Conservation (phyloP, 371 early-diverging fungal genomes). For the Mortierella polycephala region DNA sequence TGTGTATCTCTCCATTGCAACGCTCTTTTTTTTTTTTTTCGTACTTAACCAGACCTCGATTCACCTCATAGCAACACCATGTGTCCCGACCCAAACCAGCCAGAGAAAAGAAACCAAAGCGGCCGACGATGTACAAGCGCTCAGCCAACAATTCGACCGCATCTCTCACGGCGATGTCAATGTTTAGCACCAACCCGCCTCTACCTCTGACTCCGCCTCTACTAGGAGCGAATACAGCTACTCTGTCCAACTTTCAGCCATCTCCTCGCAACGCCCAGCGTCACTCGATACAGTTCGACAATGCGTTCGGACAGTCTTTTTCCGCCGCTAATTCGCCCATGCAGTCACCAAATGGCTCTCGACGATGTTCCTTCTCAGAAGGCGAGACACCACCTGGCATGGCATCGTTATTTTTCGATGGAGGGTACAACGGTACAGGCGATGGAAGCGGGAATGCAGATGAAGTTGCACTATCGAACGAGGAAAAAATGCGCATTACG, state of each 20-base stretch:
- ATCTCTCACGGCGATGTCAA: slow-evolving; percentile 22
- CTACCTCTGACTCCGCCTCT: slow-evolving; percentile 14
- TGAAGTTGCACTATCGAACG: slow-evolving; percentile 32
- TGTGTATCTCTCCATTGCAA: not conserved
- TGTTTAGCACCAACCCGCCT: slow-evolving; percentile 40
- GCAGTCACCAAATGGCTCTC: slow-evolving; percentile 33
- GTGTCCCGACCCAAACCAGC: slow-evolving; percentile 6
- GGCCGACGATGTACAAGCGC: slow-evolving; percentile 25
- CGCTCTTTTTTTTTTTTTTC: not conserved
- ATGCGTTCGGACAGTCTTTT: slow-evolving; percentile 18
- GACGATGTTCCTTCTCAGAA: slow-evolving; percentile 35
- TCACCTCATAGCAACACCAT: not conserved
- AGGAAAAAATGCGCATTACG: slow-evolving; percentile 68
- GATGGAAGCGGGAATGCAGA: not conserved
- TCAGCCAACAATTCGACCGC: slow-evolving; percentile 39
- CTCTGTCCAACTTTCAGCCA: slow-evolving; percentile 32
- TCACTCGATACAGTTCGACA: slow-evolving; percentile 36
- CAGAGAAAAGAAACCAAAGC: slow-evolving; percentile 35
- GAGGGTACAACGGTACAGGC: not conserved
- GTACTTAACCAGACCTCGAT: not conserved
- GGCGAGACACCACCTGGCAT: slow-evolving; percentile 12
- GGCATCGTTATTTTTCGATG: slow-evolving; percentile 3
- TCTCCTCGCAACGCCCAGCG: slow-evolving; percentile 6
- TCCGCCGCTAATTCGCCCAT: slow-evolving; percentile 27
- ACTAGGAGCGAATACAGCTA: not conserved